Conservation (phyloP, 2,329 filamentous ascomycete genomes). For the Blumeria graminis region DNA sequence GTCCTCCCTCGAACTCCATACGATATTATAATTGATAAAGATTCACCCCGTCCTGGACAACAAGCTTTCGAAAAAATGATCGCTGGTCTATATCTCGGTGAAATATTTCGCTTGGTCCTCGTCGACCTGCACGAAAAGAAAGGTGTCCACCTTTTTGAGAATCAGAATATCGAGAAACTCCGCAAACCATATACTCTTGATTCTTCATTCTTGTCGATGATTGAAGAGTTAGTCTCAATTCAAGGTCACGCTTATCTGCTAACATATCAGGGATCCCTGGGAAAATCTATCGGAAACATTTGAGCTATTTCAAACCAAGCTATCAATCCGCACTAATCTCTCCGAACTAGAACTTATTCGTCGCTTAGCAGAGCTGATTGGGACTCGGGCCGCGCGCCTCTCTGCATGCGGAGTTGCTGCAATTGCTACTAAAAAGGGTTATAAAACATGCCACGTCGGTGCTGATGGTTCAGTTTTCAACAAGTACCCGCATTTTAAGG, state of each 20-base stretch:
- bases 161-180: conserved; percentile 57
- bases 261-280: conserved; percentile 41
- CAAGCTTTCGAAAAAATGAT: conserved; percentile 98
- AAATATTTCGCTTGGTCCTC: conserved; percentile 75
- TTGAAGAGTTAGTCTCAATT: conserved; percentile 37
- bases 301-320: conserved; percentile 56
- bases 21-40: conserved; percentile 68
- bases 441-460: conserved; percentile 72
- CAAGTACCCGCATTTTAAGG: conserved; percentile 97
- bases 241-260: not conserved
- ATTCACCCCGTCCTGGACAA: conserved; percentile 78
- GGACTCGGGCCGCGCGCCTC: conserved; percentile 76
- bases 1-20: conserved; percentile 70
- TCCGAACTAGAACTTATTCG: conserved; percentile 77
- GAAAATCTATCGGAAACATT: conserved; percentile 82
- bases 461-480: conserved; percentile 96
- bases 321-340: conserved; percentile 44
- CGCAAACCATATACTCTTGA: conserved; percentile 77
- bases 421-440: conserved; percentile 90
- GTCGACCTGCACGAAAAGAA: conserved; percentile 66
- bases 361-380: conserved; percentile 77
- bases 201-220: conserved; percentile 73
- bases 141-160: conserved; percentile 52
- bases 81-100: conserved; percentile 77
- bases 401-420: conserved; percentile 88